Base-by-base conservation (phyloP, 2,329 filamentous ascomycete species). In the Xylaria hypoxylon region DNA sequence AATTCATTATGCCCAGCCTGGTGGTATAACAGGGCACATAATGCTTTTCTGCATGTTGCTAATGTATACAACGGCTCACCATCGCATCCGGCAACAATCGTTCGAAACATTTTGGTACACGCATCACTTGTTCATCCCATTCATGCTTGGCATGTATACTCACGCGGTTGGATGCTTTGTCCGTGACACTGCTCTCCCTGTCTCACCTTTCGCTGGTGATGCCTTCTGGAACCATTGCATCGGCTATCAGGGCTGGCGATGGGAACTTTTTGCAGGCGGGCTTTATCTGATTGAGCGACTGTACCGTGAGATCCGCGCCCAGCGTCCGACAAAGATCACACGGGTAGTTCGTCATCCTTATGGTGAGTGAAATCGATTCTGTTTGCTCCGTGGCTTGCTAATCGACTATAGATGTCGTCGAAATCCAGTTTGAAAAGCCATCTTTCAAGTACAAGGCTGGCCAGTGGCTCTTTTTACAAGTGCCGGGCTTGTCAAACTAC, bases 91-190 rank as follows among this genome's bases (percentile, higher is more conserved):
- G 61, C 95, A 98, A 78, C 96, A 99, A 78, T 97, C 93, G 0
- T 99, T 94, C 77, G 96, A 99, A 82, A 96, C 95, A 0, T 99
- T 99, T 79, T 99, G 96, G 96, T 99, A 99, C 81, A 97, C 94
- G 0, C 96, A 99, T 80, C 96, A 99, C 76, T 87, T 99, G n/a
- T 98, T 98, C 76, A 92, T 99, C 67, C 95, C 96, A 1, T 99
- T 99, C 80, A 82, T 98, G 76, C 85, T 99, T 50, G 95, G 88
- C 51, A 89, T 99, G 72, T 99, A 98, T 80, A 98, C 95, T 13
- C 96, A 99, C 79, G 95, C 96, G 1, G 93, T 92, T 7, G 94
- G 94, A 66, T 99, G 96, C 81, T 99, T 99, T 82, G 96, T 99
- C 44, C 92, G 96, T 72, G 94, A 97, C 77, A 91, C 89, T 1